Conservation (phyloP, 75 land plant genomes). For the Selaginella moellendorffii region DNA sequence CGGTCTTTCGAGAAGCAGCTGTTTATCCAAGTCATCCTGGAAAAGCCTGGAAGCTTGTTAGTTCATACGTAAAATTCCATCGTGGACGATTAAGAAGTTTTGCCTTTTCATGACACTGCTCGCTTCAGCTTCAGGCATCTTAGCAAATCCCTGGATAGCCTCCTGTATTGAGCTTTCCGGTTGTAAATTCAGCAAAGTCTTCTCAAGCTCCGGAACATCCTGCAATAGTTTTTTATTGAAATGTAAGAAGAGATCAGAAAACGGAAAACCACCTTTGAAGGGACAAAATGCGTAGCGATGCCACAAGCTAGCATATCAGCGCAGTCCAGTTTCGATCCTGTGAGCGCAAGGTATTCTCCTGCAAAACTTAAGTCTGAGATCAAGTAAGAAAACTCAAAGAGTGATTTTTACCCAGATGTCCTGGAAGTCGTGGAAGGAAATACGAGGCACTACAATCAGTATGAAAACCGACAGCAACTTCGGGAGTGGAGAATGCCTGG, state of each 20-base stretch:
- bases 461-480: conserved; percentile 81
- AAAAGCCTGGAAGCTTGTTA: background rate
- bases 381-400: too few relatives aligned
- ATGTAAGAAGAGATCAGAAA: conserved; percentile 2
- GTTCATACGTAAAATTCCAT: too few relatives aligned
- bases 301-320: conserved; percentile 72
- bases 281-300: conserved; percentile 84
- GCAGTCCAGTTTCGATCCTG: conserved; percentile 69
- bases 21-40: conserved; percentile 24
- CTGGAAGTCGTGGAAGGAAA: conserved; percentile 72
- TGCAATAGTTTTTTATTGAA: too few relatives aligned
- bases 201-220: conserved; percentile 61
- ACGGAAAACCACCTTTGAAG: conserved; percentile 42
- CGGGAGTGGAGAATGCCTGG: conserved; percentile 88
- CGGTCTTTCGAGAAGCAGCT: conserved; percentile 67
- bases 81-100: too few relatives aligned
- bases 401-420: conserved; percentile 58
- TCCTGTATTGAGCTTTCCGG: conserved; percentile 45
- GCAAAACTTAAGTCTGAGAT: conserved; percentile 8
- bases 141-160: conserved; percentile 45
- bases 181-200: conserved; percentile 32
- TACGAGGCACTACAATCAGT: conserved; percentile 84
- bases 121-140: conserved; percentile 35
- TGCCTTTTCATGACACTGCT: conserved; percentile 54
- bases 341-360: conserved; percentile 86